Evolutionary conservation across 805 yeast species (phyloP), one percentile per base, ranked within the genome.

Genomic region (Wickerhamiella brachini): DNA sequence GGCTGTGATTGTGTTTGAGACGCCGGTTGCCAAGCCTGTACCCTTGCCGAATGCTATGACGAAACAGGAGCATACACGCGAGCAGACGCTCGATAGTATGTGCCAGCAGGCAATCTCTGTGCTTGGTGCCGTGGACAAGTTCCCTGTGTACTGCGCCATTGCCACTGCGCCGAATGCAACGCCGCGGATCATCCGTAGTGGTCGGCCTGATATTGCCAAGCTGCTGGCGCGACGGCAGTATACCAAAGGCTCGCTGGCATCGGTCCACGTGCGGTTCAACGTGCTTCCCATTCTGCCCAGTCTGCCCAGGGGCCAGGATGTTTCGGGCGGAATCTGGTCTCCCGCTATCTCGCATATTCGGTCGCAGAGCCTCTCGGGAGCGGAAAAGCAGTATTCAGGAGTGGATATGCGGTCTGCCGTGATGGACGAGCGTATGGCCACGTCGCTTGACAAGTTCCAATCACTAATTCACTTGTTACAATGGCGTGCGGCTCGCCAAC

Each of bases 121-220:
- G 5, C 59, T 81, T 45, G 73, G 71, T 49, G 71, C 73, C 57
- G 74, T 71, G 57, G 97, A 93, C 62, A 76, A 76, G 53, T 80
- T 93, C 47, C 74, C 93, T 31, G 78, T 89, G 1, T 84, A 82
- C 62, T 88, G 96, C 65, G 81, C 89, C 2, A 62, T 87, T 54
- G 81, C 89, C 2, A 83, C 90, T 1, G 83, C 86, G 23, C 82
- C 85, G 22, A 85, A 85, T 52, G 73, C 88, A 0, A 70, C 93
- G 23, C 96, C 98, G 3, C 77, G 95, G 61, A 82, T 94, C 31
- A 71, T 80, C 60, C 71, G 93, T 57, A 80, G 85, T 65, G 95
- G 95, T 21, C 82, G 96, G 8, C 73, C 86, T 20, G 97, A 93
- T 59, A 83, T 93, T 55, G 97, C 97, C 0, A 93, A 89, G 58